phyloP scores from a whole-genome alignment of 1,139 yeast species.

The Protomyces lactucae-debilis region DNA sequence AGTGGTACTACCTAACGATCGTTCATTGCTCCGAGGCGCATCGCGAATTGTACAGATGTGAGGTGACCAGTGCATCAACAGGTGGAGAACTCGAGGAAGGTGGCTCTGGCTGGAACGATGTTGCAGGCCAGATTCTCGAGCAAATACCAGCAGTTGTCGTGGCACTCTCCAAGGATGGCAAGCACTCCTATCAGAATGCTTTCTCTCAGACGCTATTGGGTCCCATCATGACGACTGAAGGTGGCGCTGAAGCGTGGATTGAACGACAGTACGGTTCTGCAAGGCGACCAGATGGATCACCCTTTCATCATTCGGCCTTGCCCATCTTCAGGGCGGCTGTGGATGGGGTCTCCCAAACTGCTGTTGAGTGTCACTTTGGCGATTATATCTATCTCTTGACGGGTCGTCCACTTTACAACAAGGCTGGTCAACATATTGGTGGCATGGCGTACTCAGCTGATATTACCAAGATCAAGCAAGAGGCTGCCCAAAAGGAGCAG shows the following conservation, averaged over 20 bases:
- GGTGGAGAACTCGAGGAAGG: constrained; percentile 1
- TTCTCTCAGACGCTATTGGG: constrained; percentile 9
- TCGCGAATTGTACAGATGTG: neutral
- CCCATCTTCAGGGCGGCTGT: constrained; percentile 14
- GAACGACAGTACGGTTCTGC: constrained; percentile 13
- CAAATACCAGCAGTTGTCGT: constrained; percentile 18
- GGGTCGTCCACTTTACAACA: constrained; percentile 23
- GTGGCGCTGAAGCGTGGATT: constrained; percentile 8
- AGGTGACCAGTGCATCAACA: neutral
- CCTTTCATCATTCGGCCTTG: neutral
- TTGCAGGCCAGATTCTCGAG: constrained; percentile 9
- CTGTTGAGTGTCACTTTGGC: constrained; percentile 17
- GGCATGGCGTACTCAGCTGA: constrained; percentile 13
- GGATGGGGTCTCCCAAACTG: neutral
- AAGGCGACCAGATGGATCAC: constrained; percentile 4
- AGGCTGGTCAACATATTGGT: constrained; percentile 5
- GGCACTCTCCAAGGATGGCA: constrained; percentile 17
- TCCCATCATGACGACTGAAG: constrained; percentile 7
- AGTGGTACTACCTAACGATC: constrained; percentile 3
- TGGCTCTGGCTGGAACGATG: constrained; percentile 1
- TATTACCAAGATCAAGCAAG: constrained; percentile 12
- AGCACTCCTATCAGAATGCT: constrained; percentile 18
- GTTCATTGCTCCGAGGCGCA: neutral
- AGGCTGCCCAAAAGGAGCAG: constrained; percentile 17
- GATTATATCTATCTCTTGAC: constrained; percentile 8